Base-by-base conservation (phyloP, 2,329 filamentous ascomycete species). In the Corynespora cassiicola region DNA sequence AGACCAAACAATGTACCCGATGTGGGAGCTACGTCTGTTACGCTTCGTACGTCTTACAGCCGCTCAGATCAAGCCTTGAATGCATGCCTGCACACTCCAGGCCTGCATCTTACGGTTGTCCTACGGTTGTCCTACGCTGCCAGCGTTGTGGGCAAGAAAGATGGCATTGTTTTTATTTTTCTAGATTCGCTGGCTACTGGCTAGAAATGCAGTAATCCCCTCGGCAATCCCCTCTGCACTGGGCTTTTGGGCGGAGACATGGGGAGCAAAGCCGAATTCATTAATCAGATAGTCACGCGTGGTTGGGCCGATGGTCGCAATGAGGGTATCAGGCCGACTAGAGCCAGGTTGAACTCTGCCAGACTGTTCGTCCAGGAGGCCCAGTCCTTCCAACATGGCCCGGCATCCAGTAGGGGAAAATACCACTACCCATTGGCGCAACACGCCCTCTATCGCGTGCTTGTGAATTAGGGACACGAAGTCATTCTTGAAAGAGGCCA, bases 251-350 rank as follows among this genome's bases (percentile, higher is more conserved):
- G 94, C 88, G 66, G 87, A 95, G n/a, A 88, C 86, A 61, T 92
- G 84, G 1, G 88, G 83, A 54, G 83, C 77, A 48, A 84, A 86
- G 1, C 72, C 80, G 63, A 90, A 89, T 1, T 75, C 77, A 14
- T 75, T 73, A 11, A 74, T 64, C 28, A 99, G 71, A 69, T 89
- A 84, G 52, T 90, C 84, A 47, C 85, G 79, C 8, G 94, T 99
- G 12, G 94, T 99, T 9, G 94, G 92, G 1, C 94, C 94, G 67
- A 99, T 99, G 0, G 91, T 95, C 10, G 86, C 89, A 45, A 97
- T 75, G 47, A 80, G 83, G 1, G 84, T 86, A 33, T 66, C 76
- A 15, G 34, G 18, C 19, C 29, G 36, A 22, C 24, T 38, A 18
- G 22, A 36, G 39, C 37, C 49, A n/a, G 54, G 30, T 15, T 47